Conservation (phyloP, 2,329 filamentous ascomycete species). For the Calonectria naviculata region DNA sequence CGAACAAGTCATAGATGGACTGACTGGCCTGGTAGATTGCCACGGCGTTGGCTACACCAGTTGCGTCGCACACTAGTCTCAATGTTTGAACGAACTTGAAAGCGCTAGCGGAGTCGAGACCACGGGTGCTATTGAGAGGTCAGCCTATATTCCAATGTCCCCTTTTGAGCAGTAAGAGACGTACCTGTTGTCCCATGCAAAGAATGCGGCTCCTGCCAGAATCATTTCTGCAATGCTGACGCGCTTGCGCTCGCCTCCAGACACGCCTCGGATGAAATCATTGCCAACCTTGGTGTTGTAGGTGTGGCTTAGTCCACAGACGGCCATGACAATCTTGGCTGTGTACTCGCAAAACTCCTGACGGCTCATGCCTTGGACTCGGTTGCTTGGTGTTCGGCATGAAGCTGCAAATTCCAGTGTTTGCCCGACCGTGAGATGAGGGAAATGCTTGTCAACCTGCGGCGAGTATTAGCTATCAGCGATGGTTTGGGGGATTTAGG, state of each 20-base stretch:
- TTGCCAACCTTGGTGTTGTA: slow-evolving; percentile 80
- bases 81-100: slow-evolving; percentile 78
- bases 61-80: slow-evolving; percentile 72
- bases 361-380: slow-evolving; percentile 71
- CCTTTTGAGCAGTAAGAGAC: neutral
- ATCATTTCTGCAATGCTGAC: slow-evolving; percentile 86
- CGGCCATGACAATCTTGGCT: slow-evolving; percentile 74
- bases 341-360: slow-evolving; percentile 70
- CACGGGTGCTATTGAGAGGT: slow-evolving; percentile 61
- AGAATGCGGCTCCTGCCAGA: slow-evolving; percentile 68
- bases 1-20: slow-evolving; percentile 77
- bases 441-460: slow-evolving; percentile 77
- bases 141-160: neutral
- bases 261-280: slow-evolving; percentile 78
- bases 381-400: slow-evolving; percentile 73
- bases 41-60: slow-evolving; percentile 70
- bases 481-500: slow-evolving; percentile 56
- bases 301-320: slow-evolving; percentile 79
- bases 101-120: slow-evolving; percentile 79
- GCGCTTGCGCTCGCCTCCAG: slow-evolving; percentile 80
- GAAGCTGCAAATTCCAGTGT: slow-evolving; percentile 80
- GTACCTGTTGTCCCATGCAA: slow-evolving; percentile 73
- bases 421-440: slow-evolving; percentile 80
- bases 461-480: slow-evolving; percentile 39
- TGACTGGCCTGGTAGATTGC: slow-evolving; percentile 80